Evolutionary conservation across 192 early-diverging fungal species (phyloP), one percentile per base, ranked within the genome.

Genomic region (Coemansia sp.): DNA sequence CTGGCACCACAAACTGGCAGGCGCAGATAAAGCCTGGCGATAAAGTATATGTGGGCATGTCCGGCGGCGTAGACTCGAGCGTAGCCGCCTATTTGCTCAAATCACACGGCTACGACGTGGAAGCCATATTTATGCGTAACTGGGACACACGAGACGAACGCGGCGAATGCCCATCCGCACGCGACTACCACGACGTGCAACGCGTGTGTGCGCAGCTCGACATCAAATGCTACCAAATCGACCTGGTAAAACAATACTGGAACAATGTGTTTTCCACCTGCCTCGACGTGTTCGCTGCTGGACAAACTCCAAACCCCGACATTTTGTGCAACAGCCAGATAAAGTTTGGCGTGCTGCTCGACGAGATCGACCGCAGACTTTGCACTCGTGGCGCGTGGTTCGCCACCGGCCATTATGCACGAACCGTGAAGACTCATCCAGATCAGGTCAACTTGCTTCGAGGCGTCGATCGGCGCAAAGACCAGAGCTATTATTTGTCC

Each of bases 401-500:
- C 63, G 89, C 85, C 1, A 87, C 86, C 9, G 89, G 89, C 0
- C 87, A 90, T 62, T 89, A 89, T 63, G 86, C 87, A 0, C 56
- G 68, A 7, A 22, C 53, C 4, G 22, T 5, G 9, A 35, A 7
- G 8, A 22, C 24, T 17, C 39, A 1, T 4, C 41, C 41, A 15
- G 41, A 43, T 2, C 24, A 14, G 2, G 35, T 22, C 10, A 51
- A 24, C 14, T 41, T 82, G 6, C 56, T 27, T 9, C 58, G 75
- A 49, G 90, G 87, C 0, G 6, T 75, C 2, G 96, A 98, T 65
- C 48, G 19, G 8, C 78, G 61, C 48, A 98, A 98, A 63, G 96
- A 98, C 68, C 96, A 98, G 73, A 90, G 93, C 11, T 98, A 98
- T 71, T 98, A 93, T 59, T 73, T 98, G 14, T 90, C 92, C 0